Percentiles rank a stretch among this genome's conserved stretches.
Evolutionary conservation across 2,329 filamentous ascomycete species (phyloP).

Genomic region (Cercospora citrullina): DNA sequence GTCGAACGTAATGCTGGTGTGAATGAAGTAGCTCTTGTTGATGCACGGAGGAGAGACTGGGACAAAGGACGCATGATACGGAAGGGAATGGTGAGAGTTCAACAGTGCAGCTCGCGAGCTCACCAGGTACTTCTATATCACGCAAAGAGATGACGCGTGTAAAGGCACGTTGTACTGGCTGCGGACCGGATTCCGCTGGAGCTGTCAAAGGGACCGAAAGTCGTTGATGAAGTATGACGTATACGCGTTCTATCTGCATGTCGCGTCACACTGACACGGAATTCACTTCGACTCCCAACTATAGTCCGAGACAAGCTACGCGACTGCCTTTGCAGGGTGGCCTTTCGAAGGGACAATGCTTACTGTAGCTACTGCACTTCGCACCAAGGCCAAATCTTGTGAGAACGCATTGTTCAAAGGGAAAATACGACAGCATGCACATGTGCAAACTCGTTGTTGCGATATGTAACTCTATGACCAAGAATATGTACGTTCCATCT

Average conservation of each 20-base stretch:
- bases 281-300: not conserved
- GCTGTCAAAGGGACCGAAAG: slow-evolving; percentile 1
- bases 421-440: not conserved
- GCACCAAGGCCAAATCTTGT: not conserved
- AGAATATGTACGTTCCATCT: not conserved
- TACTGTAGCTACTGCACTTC: not conserved
- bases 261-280: not conserved
- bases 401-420: not conserved
- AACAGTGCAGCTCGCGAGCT: not conserved
- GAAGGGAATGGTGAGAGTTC: not conserved
- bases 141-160: not conserved
- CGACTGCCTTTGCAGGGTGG: no score
- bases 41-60: not conserved
- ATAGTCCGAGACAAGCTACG: no score
- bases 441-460: not conserved
- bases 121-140: not conserved
- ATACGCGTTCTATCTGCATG: not conserved
- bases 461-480: not conserved
- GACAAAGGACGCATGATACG: slow-evolving; percentile 5
- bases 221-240: slow-evolving; percentile 9
- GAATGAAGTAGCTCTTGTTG: not conserved
- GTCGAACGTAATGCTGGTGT: not conserved
- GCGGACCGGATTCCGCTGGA: not conserved
- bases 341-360: no score
- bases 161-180: not conserved